phyloP scores from a whole-genome alignment of 805 yeast genomes.

The Ogataea siamensis region DNA sequence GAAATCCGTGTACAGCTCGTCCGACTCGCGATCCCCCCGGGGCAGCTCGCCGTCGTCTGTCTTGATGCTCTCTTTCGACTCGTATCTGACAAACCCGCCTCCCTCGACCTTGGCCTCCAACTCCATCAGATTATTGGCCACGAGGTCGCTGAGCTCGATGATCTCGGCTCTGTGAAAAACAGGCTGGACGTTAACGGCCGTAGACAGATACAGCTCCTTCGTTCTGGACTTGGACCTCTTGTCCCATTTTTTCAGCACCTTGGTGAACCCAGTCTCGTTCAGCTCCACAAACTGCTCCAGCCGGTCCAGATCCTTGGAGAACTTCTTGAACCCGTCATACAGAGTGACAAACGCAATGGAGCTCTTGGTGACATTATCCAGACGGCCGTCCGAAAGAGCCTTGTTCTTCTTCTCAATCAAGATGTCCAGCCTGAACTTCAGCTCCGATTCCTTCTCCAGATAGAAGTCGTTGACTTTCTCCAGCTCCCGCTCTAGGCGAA shows the following conservation, averaged over 20 bases:
- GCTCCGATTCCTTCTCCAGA: slow-evolving; percentile 84
- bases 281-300: slow-evolving; percentile 92
- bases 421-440: slow-evolving; percentile 74
- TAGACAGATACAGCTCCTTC: slow-evolving; percentile 83
- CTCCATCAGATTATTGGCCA: slow-evolving; percentile 65
- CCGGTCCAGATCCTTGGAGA: slow-evolving; percentile 82
- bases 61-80: slow-evolving; percentile 13
- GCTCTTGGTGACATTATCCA: slow-evolving; percentile 49
- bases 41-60: slow-evolving; percentile 2
- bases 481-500: slow-evolving; percentile 87
- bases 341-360: slow-evolving; percentile 79
- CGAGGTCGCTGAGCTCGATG: slow-evolving; percentile 76
- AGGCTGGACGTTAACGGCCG: slow-evolving; percentile 96
- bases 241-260: slow-evolving; percentile 97
- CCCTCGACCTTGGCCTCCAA: slow-evolving; percentile 65
- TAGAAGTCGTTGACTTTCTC: slow-evolving; percentile 95
- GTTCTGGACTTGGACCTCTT: slow-evolving; percentile 93
- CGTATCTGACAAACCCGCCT: slow-evolving; percentile 31
- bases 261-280: slow-evolving; percentile 93
- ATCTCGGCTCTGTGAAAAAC: slow-evolving; percentile 90
- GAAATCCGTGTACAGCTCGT: slow-evolving; percentile 71
- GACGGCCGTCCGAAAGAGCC: slow-evolving; percentile 41
- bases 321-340: slow-evolving; percentile 85
- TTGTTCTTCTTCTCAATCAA: slow-evolving; percentile 63
- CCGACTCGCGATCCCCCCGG: slow-evolving; percentile 42